Base-by-base conservation (phyloP, 768 basidiomycete genomes). In the Agaricus subrufescens region DNA sequence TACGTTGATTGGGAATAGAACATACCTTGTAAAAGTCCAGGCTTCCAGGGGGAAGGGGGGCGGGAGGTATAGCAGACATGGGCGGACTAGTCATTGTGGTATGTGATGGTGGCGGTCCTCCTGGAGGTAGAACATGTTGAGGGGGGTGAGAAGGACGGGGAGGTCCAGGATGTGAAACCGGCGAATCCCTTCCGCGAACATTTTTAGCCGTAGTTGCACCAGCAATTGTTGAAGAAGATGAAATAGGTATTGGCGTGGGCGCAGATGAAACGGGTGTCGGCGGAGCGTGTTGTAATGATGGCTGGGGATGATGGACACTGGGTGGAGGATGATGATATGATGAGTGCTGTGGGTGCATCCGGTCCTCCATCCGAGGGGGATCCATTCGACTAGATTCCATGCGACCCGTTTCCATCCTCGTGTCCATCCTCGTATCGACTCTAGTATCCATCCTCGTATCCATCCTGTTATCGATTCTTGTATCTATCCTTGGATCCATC, bases 11-110 rank as follows among this genome's bases (percentile, higher is more conserved):
- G 19, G 37, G 14, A 29, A 46, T 34, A 27, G 30, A 55, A 61
- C 64, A 38, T 15, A 71, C 71, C 63, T 67, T 70, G 31, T 61
- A 29, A 54, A 69, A 72, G 63, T 72, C 68, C 26, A 71, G 52
- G 43, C 43, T 55, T 44, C 59, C 56, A 23, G 61, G 52, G 29
- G 61, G 48, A 45, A 50, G 46, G 30, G 60, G 29, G 45, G 54
- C 23, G 26, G 50, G 26, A 47, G 56, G 57, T 25, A 60, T 49
- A 57, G 58, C 37, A 25, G 46, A 43, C 34, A 30, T 49, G 6
- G 52, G 56, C 7, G 61, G 56, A 15, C 59, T 63, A 25, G 57
- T 39, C 12, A 50, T 39, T 8, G 57, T 56, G 45, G 58, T 57
- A 27, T 60, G 62, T 1, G 59, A n/a, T 3, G 56, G 57, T 26